Evolutionary conservation across 2,329 filamentous ascomycete genomes (phyloP).

Genomic region (Penicillium sp.): DNA sequence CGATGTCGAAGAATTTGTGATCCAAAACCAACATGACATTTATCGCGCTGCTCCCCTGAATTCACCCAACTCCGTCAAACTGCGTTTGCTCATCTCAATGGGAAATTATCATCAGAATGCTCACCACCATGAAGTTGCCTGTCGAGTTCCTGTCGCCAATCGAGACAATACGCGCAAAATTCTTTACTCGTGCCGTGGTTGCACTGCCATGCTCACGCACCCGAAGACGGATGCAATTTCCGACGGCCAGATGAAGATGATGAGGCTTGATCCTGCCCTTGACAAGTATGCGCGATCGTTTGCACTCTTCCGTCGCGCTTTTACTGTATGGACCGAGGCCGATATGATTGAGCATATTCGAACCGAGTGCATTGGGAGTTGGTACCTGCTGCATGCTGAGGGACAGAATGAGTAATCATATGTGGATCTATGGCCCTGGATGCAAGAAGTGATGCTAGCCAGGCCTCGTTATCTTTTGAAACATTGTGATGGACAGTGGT

Average conservation of each 20-base stretch:
- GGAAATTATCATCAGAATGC: not conserved
- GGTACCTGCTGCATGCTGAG: not conserved
- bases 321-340: not conserved
- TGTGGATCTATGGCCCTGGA: not conserved
- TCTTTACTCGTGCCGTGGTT: not conserved
- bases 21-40: not conserved
- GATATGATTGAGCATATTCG: not conserved
- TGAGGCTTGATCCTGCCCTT: not conserved
- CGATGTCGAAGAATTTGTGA: not conserved
- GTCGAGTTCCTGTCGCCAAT: not conserved
- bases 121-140: not conserved
- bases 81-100: not conserved
- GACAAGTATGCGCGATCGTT: not conserved
- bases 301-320: not conserved
- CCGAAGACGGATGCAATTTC: not conserved
- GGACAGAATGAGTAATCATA: not conserved
- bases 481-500: not conserved
- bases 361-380: not conserved
- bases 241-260: not conserved
- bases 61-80: not conserved
- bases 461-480: not conserved
- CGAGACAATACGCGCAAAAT: not conserved
- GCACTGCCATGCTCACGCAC: not conserved
- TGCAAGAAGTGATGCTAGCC: not conserved
- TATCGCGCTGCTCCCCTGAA: not conserved